Evolutionary conservation across 805 yeast species (phyloP), one percentile per base, ranked within the genome.

Genomic region (Schizosaccharomyces japonicus): DNA sequence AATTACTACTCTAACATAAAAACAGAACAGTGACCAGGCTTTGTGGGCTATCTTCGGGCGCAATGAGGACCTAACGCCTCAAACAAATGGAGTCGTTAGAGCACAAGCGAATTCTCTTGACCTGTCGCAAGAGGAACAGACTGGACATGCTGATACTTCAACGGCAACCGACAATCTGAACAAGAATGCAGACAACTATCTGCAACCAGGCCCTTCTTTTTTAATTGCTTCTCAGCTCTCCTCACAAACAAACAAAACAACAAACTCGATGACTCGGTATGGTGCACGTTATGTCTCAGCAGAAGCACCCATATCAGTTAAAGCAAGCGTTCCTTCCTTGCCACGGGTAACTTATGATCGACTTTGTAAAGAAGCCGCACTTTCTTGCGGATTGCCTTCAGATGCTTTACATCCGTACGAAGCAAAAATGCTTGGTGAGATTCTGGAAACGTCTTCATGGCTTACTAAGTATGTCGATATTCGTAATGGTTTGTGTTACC

Each of bases 401-500:
- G 63, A 55, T 52, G 49, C 57, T 2, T 56, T 66, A 17, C 60
- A 58, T 44, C 54, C 55, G 13, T 60, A 58, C 19, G 69, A 66
- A 53, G 49, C 54, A n/a, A 55, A 54, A 7, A 53, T 66, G 44
- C 56, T 58, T 27, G 56, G 56, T 33, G 53, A 58, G 2, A 68
- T 64, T 49, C 64, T 65, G 45, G 63, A 69, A 13, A 63, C 67
- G 15, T 27, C 42, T 5, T 7, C 32, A 15, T 42, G 46, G 46
- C 7, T 27, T n/a, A 23, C 46, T 21, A 25, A 23, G 5, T 66
- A 65, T 47, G 53, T 65, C 29, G 63, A 65, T 50, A 61, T 65
- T 33, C 58, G 69, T 21, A 65, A 66, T 50, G 68, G 66, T 10
- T 63, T 66, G 33, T 51, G 64, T 39, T 54, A 66, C 28, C 54